Evolutionary conservation across 306 rosid species (phyloP), one percentile per base, ranked within the genome.

Genomic region (Ceratonia siliqua): DNA sequence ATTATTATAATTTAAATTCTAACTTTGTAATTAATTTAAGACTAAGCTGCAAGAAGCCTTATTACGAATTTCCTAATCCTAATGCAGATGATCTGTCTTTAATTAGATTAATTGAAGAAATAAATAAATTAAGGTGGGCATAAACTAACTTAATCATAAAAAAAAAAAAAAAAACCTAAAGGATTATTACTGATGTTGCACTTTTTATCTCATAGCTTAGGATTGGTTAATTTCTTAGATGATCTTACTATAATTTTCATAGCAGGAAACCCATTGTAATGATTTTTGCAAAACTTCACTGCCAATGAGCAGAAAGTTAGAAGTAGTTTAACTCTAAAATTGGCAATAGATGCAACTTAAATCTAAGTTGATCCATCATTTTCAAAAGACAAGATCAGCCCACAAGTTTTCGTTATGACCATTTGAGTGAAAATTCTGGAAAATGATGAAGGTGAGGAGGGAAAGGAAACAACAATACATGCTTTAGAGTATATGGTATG

Each of bases 401-500:
- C 20, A 42, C 41, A 21, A 69, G 81, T 74, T n/a, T 78, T 78
- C 78, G 63, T 83, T 27, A 83, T 79, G 66, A 65, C 73, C 48
- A 75, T 75, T 75, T 75, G 81, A 79, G 70, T 83, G 76, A 65
- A 80, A 58, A 70, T 18, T n/a, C n/a, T 70, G 50, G 56, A 65
- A 70, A 82, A 82, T 74, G 73, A 58, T 74, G 74, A 77, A 76
- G 39, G 65, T 77, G 82, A 69, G 69, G 80, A 77, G 56, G 62
- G 57, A 68, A 74, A 78, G 10, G 57, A 32, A 58, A 5, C 49
- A 61, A 67, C 20, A 61, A 78, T 62, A 67, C 74, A 32, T 63
- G 74, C 78, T 83, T 74, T 78, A n/a, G 57, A 24, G 62, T 48
- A 72, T 62, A 17, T 78, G 76, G 76, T 52, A 58, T 32, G 66